Percentiles rank a stretch among this genome's conserved stretches.
These are phyloP conservation scores for Fusarium metavorans DNA, from an alignment of 2,329 filamentous ascomycete species.

Conservation along the genomic window DNA sequence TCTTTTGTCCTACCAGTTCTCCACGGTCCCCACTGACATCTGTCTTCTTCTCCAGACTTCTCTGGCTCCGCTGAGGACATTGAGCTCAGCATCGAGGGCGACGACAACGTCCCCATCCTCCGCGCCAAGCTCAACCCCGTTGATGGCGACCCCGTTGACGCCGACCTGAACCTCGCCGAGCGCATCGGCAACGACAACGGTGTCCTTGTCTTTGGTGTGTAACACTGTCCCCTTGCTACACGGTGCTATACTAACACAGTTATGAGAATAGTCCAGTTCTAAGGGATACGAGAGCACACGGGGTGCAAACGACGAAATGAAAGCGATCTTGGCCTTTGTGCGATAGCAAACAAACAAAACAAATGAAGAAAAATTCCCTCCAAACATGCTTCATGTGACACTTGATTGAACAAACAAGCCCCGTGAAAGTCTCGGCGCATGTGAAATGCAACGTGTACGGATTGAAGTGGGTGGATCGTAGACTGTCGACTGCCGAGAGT, in stretches of 20 bases:
- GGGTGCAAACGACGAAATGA: neutral
- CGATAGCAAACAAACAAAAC: neutral
- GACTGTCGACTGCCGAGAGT: neutral
- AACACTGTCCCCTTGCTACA: too few relatives aligned
- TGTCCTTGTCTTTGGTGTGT: slow-evolving; percentile 33
- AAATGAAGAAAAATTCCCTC: neutral
- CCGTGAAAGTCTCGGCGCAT: neutral
- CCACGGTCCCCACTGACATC: neutral
- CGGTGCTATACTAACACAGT: neutral
- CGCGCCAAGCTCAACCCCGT: slow-evolving; percentile 59
- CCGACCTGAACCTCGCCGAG: slow-evolving; percentile 68
- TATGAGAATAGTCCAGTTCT: neutral
- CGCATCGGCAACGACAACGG: slow-evolving; percentile 66
- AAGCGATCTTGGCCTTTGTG: neutral
- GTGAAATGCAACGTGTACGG: neutral
- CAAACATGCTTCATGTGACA: neutral
- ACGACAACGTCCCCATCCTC: slow-evolving; percentile 62
- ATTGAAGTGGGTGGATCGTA: neutral
- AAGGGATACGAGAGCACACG: neutral
- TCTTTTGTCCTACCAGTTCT: neutral
- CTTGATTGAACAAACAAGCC: neutral
- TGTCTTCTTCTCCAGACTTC: slow-evolving; percentile 52
- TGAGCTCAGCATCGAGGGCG: slow-evolving; percentile 63
- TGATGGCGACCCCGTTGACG: slow-evolving; percentile 55
- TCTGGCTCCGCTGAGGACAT: slow-evolving; percentile 59